Base-by-base conservation (phyloP, 805 yeast genomes). In the Saccharomycopsis schoenii region DNA sequence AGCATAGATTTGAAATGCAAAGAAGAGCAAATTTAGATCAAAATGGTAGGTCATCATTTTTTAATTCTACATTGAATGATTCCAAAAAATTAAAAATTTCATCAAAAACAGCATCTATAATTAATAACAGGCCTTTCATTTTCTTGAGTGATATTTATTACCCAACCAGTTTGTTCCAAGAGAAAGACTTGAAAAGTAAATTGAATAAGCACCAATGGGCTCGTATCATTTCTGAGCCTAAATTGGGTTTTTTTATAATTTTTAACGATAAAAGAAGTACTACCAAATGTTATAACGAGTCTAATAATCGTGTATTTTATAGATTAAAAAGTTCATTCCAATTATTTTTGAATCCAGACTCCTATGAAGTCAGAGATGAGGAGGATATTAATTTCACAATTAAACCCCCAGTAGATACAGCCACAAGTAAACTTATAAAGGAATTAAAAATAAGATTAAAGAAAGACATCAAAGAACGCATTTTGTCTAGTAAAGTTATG, bases 391-490 rank as follows among this genome's bases (percentile, higher is more conserved):
- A 15, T 41, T 14, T 11, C 43, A 58, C 56, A 65, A 34, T 66
- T 67, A 47, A 68, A 67, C 60, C 75, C 68, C 75, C 73, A 61
- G 76, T 82, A 1, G 81, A 80, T 19, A 88, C 84, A 56, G 86
- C 96, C 0, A 76, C 81, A 0, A 73, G 78, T 24, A 72, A 79
- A 58, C 74, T 91, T 56, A 69, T 84, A 29, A 82, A 80, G 60
- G 96, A 90, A 65, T 77, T 90, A 58, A 82, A 82, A 62, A 74
- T 76, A 11, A 83, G 84, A 56, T 70, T 90, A 55, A 73, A 83
- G 21, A 85, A 86, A 63, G 96, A 90, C 72, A 80, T 90, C 25
- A 77, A 88, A 65, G 93, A 84, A 67, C 80, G 89, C 62, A 73
- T 88, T 2, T 79, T 89, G 25, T 91, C 88, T 0, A 89, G 94